Conservation (phyloP, 495 filamentous ascomycete genomes). For the Gamarada debralockiae region DNA sequence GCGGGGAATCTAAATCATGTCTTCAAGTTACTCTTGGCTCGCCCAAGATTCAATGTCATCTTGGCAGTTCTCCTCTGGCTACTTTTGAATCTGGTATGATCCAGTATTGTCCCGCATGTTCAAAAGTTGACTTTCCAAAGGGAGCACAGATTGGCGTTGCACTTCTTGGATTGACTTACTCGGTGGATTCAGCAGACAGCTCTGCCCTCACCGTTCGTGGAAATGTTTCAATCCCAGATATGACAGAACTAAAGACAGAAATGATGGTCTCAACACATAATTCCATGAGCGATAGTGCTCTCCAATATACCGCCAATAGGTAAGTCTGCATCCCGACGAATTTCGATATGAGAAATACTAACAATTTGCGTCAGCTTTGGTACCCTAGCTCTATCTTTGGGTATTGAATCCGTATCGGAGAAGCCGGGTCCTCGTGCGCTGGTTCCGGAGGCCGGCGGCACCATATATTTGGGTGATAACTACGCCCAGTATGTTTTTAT, state of each 20-base stretch:
- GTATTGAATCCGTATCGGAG: neutral
- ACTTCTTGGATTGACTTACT: neutral
- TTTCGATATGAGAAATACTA: no score
- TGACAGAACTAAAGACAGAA: neutral
- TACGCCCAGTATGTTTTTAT: neutral
- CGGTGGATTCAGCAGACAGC: neutral
- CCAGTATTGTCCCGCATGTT: neutral
- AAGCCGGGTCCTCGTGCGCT: neutral
- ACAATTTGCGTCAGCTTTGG: neutral
- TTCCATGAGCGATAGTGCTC: neutral
- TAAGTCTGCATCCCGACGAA: neutral
- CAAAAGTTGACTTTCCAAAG: neutral
- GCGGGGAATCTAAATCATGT: neutral
- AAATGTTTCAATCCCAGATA: neutral
- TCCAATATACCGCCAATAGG: constrained; percentile 9
- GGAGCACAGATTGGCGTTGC: neutral
- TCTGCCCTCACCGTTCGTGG: neutral
- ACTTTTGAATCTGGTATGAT: neutral
- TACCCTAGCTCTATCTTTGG: neutral
- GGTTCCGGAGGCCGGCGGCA: no score
- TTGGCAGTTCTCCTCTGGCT: neutral
- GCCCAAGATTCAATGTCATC: neutral
- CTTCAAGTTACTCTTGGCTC: neutral
- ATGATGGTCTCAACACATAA: neutral
- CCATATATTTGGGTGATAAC: neutral